These are phyloP conservation scores for Auricularia cornea DNA, from an alignment of 768 basidiomycete genomes.

Conservation along the genomic window DNA sequence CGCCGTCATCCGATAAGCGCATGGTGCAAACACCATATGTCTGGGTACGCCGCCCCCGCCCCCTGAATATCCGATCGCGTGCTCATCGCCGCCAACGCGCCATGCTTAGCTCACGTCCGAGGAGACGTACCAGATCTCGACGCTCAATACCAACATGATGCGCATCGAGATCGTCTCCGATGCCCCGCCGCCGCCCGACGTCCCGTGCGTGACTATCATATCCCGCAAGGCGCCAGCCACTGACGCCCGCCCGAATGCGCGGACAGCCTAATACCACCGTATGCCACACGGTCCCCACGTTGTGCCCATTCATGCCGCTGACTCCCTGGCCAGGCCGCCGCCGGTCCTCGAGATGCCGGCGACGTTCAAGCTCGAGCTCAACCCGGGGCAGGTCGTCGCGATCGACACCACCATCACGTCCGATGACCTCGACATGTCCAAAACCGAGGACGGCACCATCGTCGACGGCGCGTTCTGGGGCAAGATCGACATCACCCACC, in stretches of 20 bases:
- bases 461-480: slow-evolving; percentile 87
- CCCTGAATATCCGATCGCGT: slow-evolving; percentile 10
- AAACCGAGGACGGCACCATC: slow-evolving; percentile 81
- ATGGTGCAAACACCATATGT: slow-evolving; percentile 71
- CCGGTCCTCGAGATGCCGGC: slow-evolving; percentile 84
- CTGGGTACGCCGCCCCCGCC: slow-evolving; percentile 46
- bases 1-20: slow-evolving; percentile 1
- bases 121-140: slow-evolving; percentile 85
- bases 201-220: slow-evolving; percentile 74
- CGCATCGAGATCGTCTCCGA: slow-evolving; percentile 83
- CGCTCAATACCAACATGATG: slow-evolving; percentile 70
- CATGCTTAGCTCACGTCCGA: slow-evolving; percentile 74
- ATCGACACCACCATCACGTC: slow-evolving; percentile 73
- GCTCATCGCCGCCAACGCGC: slow-evolving; percentile 8
- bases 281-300: not conserved
- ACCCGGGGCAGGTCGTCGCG: slow-evolving; percentile 69
- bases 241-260: not conserved
- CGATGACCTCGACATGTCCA: slow-evolving; percentile 82
- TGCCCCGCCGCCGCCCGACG: slow-evolving; percentile 75
- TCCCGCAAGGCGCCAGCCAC: too few relatives aligned
- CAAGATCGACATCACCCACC: slow-evolving; percentile 74
- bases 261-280: not conserved
- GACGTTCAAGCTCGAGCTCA: slow-evolving; percentile 72
- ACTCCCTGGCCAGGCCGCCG: slow-evolving; percentile 34
- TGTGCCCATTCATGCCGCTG: not conserved